phyloP scores from a whole-genome alignment of 371 early-diverging fungal species.

The Mucor racemosus region DNA sequence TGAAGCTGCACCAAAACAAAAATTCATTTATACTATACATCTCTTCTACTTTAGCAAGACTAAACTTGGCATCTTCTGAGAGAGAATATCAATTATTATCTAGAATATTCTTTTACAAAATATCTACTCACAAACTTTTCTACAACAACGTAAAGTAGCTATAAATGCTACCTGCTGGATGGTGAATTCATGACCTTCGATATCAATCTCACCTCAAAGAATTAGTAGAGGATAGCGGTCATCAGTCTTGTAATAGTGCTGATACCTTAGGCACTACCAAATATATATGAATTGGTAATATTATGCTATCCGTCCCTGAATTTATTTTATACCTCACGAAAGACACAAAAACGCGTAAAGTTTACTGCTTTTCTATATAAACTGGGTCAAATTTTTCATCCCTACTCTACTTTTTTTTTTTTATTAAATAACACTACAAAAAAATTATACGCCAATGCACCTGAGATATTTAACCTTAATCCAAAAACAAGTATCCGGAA shows the following conservation, averaged over 20 bases:
- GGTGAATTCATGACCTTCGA: conserved; percentile 26
- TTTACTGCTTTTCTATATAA: too few relatives aligned
- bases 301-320: too few relatives aligned
- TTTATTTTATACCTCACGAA: too few relatives aligned
- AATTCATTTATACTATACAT: conserved; percentile 35
- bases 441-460: too few relatives aligned
- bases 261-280: too few relatives aligned
- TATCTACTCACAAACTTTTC: conserved; percentile 37
- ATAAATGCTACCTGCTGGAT: conserved; percentile 31
- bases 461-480: too few relatives aligned
- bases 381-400: too few relatives aligned
- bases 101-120: background rate
- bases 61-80: conserved; percentile 51
- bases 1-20: conserved; percentile 51
- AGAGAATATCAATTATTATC: background rate
- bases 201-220: conserved; percentile 33
- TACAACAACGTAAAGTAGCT: conserved; percentile 29
- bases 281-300: too few relatives aligned
- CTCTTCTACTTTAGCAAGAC: conserved; percentile 43
- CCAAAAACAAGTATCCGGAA: too few relatives aligned
- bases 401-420: too few relatives aligned
- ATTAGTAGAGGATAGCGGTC: conserved; percentile 23
- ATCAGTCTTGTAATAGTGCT: conserved; percentile 24
- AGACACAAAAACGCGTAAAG: too few relatives aligned
- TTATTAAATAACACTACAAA: too few relatives aligned